A percentile compares a stretch with the other conserved stretches of the same genome.
Evolutionary conservation across 129 eudicot species (phyloP).

Genomic region (Saussurea involucrata): DNA sequence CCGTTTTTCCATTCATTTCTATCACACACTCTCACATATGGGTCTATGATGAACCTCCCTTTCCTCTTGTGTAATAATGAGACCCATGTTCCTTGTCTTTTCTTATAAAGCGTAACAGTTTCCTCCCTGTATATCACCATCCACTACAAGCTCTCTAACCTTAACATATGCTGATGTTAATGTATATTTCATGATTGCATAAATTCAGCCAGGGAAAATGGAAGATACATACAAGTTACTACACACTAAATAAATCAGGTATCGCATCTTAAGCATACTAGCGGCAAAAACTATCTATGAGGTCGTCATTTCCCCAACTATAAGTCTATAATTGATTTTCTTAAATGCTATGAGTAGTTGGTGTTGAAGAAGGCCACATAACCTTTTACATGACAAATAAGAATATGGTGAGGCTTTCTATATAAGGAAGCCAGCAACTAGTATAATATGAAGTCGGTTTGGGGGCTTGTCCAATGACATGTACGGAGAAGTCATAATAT

Average conservation of each 20-base stretch:
- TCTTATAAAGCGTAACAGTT: background rate
- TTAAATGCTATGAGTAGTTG: background rate
- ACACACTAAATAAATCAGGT: background rate
- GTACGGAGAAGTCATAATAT: background rate
- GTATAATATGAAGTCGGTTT: background rate
- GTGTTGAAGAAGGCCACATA: background rate
- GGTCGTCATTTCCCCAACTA: background rate
- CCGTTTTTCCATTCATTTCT: background rate
- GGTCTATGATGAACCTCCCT: background rate
- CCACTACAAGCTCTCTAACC: slow-evolving; percentile 1
- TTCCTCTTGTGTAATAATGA: background rate
- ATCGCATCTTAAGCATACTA: background rate
- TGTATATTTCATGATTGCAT: background rate
- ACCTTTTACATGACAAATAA: background rate
- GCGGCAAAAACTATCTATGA: background rate
- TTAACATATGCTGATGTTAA: background rate
- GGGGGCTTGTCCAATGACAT: background rate
- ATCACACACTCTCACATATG: background rate
- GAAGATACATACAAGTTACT: background rate
- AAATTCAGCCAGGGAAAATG: background rate
- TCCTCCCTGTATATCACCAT: background rate
- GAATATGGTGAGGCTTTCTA: background rate
- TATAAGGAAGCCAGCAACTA: background rate
- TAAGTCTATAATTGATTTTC: background rate
- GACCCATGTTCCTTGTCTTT: background rate